Conservation (phyloP, 139 green algal genomes). For the Picochlorum sp. region DNA sequence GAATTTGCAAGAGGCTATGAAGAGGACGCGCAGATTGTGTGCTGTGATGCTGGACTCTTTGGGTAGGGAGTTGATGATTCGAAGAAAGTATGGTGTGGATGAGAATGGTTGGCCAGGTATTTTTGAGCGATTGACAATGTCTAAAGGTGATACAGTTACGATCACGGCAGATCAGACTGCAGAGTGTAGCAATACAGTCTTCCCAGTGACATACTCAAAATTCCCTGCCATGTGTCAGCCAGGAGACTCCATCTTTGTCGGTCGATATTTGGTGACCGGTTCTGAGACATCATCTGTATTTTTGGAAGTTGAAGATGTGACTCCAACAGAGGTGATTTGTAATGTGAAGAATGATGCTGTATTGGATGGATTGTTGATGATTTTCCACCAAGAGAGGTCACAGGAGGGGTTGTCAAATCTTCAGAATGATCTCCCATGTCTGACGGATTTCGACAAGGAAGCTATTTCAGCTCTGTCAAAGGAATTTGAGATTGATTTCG, state of each 20-base stretch:
- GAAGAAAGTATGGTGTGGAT: conserved; percentile 49
- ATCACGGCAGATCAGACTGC: conserved; percentile 41
- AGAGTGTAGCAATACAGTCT: conserved; percentile 32
- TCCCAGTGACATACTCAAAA: conserved; percentile 75
- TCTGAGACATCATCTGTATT: conserved; percentile 73
- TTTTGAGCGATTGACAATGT: conserved; percentile 37
- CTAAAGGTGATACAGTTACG: conserved; percentile 19
- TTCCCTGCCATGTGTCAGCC: conserved; percentile 52
- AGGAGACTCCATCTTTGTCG: conserved; percentile 82
- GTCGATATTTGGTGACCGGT: conserved; percentile 82
- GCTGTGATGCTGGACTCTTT: conserved; percentile 78
- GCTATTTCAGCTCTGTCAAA: conserved; percentile 17
- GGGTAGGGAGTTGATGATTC: conserved; percentile 68
- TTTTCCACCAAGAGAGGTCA: conserved; percentile 82
- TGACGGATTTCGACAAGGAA: conserved; percentile 66
- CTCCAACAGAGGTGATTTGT: conserved; percentile 60
- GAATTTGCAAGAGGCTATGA: conserved; percentile 70
- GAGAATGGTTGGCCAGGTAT: conserved; percentile 61
- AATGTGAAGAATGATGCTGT: conserved; percentile 55
- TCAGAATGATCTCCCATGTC: conserved; percentile 76
- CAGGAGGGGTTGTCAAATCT: conserved; percentile 50
- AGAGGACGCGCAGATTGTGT: conserved; percentile 51
- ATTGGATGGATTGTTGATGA: conserved; percentile 81
- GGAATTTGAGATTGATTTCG: conserved; percentile 60
- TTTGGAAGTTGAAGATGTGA: conserved; percentile 54